These are phyloP conservation scores for Penicillium silybi DNA, from an alignment of 495 filamentous ascomycete genomes.

Conservation along the genomic window DNA sequence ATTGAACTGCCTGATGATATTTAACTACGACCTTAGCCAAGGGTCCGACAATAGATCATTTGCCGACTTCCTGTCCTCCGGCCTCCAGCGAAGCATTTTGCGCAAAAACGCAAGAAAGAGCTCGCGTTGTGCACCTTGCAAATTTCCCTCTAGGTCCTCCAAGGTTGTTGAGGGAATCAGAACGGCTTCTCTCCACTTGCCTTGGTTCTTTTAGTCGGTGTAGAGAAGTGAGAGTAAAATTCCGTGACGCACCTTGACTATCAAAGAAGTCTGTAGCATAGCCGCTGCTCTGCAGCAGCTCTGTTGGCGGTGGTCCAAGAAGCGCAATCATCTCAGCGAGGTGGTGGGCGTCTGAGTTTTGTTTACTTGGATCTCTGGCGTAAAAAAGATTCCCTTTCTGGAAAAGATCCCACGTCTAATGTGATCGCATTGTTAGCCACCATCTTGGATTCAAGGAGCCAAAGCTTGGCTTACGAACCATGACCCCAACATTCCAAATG, in stretches of 20 bases:
- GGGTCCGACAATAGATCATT: conserved; percentile 31
- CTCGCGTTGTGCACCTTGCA: conserved; percentile 24
- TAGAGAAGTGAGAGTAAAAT: too few relatives aligned
- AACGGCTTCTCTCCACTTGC: conserved; percentile 9
- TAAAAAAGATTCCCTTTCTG: conserved; percentile 40
- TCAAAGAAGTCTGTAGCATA: conserved; percentile 24
- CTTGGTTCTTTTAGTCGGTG: not conserved
- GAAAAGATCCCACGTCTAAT: conserved; percentile 42
- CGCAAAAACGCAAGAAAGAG: conserved; percentile 38
- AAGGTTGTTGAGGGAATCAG: conserved; percentile 13
- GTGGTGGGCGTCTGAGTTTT: conserved; percentile 34
- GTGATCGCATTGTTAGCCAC: too few relatives aligned
- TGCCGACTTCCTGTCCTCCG: conserved; percentile 35
- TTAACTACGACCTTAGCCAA: conserved; percentile 21
- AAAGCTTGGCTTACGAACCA: conserved; percentile 29
- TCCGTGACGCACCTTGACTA: conserved; percentile 1
- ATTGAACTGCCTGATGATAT: too few relatives aligned
- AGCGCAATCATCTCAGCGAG: conserved; percentile 41
- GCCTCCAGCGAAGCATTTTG: conserved; percentile 42
- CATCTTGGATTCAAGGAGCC: too few relatives aligned
- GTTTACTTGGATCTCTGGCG: conserved; percentile 28
- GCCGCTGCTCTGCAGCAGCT: conserved; percentile 28
- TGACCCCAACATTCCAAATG: conserved; percentile 39
- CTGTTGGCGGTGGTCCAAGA: conserved; percentile 37
- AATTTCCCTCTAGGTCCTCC: conserved; percentile 18